Evolutionary conservation across 495 filamentous ascomycete genomes (phyloP).

Genomic region (Neurospora sp.): DNA sequence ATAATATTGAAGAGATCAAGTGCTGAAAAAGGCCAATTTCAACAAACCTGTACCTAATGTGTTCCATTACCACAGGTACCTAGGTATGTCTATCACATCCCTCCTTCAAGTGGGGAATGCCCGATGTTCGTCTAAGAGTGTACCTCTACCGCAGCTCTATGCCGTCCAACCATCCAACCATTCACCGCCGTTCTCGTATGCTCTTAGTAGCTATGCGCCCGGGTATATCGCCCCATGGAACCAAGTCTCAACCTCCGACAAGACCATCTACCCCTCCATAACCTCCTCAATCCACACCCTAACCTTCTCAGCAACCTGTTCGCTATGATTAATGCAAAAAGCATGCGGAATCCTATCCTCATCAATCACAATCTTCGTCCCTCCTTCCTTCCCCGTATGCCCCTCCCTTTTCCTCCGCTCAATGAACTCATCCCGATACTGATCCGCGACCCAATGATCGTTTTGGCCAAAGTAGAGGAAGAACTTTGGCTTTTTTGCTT

Average conservation of each 20-base stretch:
- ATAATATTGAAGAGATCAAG: no score
- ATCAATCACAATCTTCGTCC: constrained; percentile 63
- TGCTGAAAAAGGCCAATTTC: no score
- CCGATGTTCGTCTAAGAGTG: not conserved
- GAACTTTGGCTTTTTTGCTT: constrained; percentile 36
- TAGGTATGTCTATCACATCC: no score
- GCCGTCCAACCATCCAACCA: not conserved
- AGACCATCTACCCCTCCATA: not conserved
- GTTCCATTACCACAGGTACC: no score
- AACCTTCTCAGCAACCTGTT: constrained; percentile 57
- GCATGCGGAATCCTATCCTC: constrained; percentile 65
- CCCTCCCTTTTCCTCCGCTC: constrained; percentile 29
- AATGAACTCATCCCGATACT: constrained; percentile 67
- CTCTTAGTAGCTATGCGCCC: not conserved
- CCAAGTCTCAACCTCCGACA: no score
- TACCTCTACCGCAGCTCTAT: not conserved
- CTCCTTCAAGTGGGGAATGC: not conserved
- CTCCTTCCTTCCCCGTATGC: constrained; percentile 15
- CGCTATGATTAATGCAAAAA: constrained; percentile 66
- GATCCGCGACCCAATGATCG: constrained; percentile 77
- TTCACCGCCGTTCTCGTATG: not conserved
- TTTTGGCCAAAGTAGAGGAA: constrained; percentile 69
- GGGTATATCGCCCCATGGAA: not conserved
- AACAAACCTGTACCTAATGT: no score
- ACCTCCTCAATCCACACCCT: constrained; percentile 51